A percentile compares a stretch with the other conserved stretches of the same genome.
Conservation (phyloP, 164 flowering plant species). For the Chimonanthus salicifolius region DNA sequence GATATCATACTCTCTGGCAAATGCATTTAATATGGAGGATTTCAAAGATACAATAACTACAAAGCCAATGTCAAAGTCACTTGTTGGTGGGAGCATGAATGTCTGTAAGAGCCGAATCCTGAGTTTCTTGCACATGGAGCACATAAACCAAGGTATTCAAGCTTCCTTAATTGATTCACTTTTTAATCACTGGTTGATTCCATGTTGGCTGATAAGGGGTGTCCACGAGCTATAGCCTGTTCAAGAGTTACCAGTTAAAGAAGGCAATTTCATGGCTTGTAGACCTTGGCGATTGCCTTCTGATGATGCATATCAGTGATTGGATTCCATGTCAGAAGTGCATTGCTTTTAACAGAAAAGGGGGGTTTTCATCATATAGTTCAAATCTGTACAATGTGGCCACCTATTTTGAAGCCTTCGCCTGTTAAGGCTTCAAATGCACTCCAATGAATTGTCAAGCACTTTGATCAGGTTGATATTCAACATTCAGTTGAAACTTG, state of each 20-base stretch:
- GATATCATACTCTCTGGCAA: conserved; percentile 31
- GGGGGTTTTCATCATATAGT: background rate
- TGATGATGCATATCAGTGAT: background rate
- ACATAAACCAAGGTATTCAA: conserved; percentile 59
- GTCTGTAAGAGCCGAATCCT: conserved; percentile 58
- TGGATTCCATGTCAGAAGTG: background rate
- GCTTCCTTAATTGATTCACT: background rate
- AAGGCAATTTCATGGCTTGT: too few relatives aligned
- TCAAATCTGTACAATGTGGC: background rate
- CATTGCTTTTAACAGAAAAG: background rate
- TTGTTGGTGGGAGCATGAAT: conserved; percentile 77
- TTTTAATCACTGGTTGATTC: background rate
- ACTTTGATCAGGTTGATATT: too few relatives aligned
- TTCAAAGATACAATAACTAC: conserved; percentile 40
- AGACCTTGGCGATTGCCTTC: background rate
- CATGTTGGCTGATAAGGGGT: background rate
- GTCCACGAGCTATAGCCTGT: background rate
- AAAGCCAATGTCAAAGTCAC: conserved; percentile 62
- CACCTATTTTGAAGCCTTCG: background rate
- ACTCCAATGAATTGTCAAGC: too few relatives aligned
- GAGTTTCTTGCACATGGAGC: conserved; percentile 47
- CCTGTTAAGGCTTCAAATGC: too few relatives aligned
- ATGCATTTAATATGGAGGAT: conserved; percentile 43
- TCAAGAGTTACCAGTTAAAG: background rate
- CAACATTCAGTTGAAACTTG: too few relatives aligned